A percentile compares a stretch with the other conserved stretches of the same genome.
These are phyloP conservation scores for Hypoxylon fragiforme DNA, from an alignment of 495 filamentous ascomycete genomes.

Conservation along the genomic window DNA sequence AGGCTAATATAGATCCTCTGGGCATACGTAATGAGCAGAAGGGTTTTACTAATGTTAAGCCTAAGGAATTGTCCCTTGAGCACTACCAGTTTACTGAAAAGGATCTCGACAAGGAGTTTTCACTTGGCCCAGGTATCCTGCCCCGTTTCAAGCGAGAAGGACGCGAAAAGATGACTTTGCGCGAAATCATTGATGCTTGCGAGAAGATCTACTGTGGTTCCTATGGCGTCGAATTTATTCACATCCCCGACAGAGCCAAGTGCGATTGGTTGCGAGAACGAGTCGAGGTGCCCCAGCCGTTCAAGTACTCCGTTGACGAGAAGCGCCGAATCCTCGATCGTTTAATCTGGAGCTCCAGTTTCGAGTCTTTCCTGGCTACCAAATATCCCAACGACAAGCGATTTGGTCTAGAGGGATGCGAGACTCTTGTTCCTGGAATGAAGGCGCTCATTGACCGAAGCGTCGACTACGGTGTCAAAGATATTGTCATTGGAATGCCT, in stretches of 20 bases:
- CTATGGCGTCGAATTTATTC: constrained; percentile 97
- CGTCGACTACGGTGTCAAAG: constrained; percentile 97
- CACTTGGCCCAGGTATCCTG: constrained; percentile 90
- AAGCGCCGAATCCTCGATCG: constrained; percentile 96
- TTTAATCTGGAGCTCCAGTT: constrained; percentile 96
- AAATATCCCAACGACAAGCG: constrained; percentile 99
- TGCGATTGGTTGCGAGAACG: constrained; percentile 98
- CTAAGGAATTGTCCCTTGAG: constrained; percentile 89
- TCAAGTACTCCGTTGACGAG: constrained; percentile 94
- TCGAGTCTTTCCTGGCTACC: constrained; percentile 89
- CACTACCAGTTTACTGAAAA: constrained; percentile 94
- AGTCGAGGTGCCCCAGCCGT: constrained; percentile 89
- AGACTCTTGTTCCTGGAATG: constrained; percentile 96
- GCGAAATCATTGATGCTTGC: constrained; percentile 91
- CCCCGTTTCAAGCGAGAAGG: constrained; percentile 86
- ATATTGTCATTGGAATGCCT: constrained; percentile 99
- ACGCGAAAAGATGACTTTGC: constrained; percentile 92
- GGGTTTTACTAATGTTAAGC: constrained; percentile 83
- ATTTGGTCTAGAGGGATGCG: constrained; percentile 96
- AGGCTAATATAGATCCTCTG: constrained; percentile 94
- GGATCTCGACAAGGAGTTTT: constrained; percentile 91
- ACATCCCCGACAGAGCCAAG: constrained; percentile 95
- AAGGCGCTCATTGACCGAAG: constrained; percentile 98
- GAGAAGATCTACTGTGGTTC: constrained; percentile 96
- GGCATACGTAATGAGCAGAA: constrained; percentile 86